Evolutionary conservation across 129 eudicot genomes (phyloP), one percentile per base, ranked within the genome.

Genomic region (Logfia minima): DNA sequence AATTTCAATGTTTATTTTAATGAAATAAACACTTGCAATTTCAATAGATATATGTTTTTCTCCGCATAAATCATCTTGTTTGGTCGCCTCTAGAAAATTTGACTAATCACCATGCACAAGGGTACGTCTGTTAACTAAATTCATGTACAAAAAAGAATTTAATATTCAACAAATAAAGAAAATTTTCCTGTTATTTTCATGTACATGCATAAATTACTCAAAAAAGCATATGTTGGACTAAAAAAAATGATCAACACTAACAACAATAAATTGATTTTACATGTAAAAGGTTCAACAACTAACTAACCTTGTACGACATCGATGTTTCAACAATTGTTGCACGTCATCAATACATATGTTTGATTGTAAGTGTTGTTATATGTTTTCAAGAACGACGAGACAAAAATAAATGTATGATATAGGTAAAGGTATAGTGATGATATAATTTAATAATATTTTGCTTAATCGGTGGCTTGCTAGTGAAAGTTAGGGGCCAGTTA

Each of bases 241-340:
- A 22, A 62, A 62, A 24, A 22, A 62, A 62, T 62, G 66, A 48
- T 48, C 17, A 48, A 62, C 35, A 23, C 19, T 29, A 24, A 2
- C 67, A 24, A 11, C n/a, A 62, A 62, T 62, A 62, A 23, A 48
- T 62, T 24, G 67, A 62, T 62, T 62, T 62, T 62, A 24, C 67
- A 11, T 62, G n/a, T 24, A 62, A 23, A 62, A 48, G 66, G 10
- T 62, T 62, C 34, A 14, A 62, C 8, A 24, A 24, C 18, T 62
- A 62, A 24, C 18, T 62, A 29, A 62, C 55, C 16, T 14, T 62
- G 35, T 29, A 62, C 67, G 67, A 22, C 35, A 26, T 29, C 34
- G 32, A 62, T 62, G 35, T 24, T 24, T 62, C 18, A 17, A 24
- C 34, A 62, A 62, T 60, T 22, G 66, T 19, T 60, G 66, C 64